A percentile compares a stretch with the other conserved stretches of the same genome.
phyloP scores from a whole-genome alignment of 305 asterid genomes.

The Galium porrigens region DNA sequence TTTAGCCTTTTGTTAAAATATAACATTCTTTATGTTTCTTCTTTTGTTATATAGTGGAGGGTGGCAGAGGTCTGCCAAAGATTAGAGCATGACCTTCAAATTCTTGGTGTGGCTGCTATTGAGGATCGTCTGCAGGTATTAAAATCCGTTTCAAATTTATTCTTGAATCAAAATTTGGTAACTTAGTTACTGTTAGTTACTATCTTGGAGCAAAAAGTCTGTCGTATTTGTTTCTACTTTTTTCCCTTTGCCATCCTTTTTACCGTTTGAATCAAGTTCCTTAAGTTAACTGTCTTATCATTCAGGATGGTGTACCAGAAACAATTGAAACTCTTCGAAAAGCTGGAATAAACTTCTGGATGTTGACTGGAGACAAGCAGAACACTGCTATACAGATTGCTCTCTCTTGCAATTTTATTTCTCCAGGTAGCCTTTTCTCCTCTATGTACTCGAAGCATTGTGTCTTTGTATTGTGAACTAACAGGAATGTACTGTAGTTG shows the following conservation, averaged over 20 bases:
- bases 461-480: not conserved
- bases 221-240: not conserved
- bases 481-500: not conserved
- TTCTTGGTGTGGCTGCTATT: slow-evolving; percentile 94
- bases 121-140: slow-evolving; percentile 92
- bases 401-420: slow-evolving; percentile 84
- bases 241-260: not conserved
- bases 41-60: slow-evolving; percentile 51
- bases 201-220: slow-evolving; percentile 2
- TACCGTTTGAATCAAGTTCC: slow-evolving; percentile 10
- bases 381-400: slow-evolving; percentile 92
- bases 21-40: not conserved
- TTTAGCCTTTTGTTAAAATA: not conserved
- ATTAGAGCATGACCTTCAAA: slow-evolving; percentile 66
- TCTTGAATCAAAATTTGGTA: slow-evolving; percentile 2
- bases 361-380: slow-evolving; percentile 97
- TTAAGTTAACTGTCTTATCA: slow-evolving; percentile 16
- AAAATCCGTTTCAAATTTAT: slow-evolving; percentile 9
- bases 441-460: not conserved
- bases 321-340: slow-evolving; percentile 74
- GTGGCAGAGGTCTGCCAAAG: slow-evolving; percentile 94
- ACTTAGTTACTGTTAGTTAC: not conserved
- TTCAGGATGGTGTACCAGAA: slow-evolving; percentile 95
- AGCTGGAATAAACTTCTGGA: slow-evolving; percentile 96
- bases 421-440: slow-evolving; percentile 51